Evolutionary conservation across 1,284 basidiomycete genomes (phyloP), one percentile per base, ranked within the genome.

Genomic region (Inonotus obliquus): DNA sequence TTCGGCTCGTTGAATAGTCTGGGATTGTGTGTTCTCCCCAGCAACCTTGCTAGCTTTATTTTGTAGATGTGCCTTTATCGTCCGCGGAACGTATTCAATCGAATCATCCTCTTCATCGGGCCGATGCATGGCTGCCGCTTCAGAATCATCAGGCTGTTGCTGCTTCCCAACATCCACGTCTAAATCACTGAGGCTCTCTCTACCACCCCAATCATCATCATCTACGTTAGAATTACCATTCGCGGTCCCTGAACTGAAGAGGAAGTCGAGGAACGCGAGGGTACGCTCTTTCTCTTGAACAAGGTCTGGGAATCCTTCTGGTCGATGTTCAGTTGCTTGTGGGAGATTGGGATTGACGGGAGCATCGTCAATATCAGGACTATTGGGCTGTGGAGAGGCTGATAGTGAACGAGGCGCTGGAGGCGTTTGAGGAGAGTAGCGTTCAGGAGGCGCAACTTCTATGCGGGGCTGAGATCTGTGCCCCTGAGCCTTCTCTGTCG

Each of bases 151-250:
- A 44, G 41, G 19, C n/a, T 44, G 7, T 44, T 44, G 32, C 32
- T 32, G 32, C 32, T 32, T 4, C 32, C 9, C 10, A 21, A 38
- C 76, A 52, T 82, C 80, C 47, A 82, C 71, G 19, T 85, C 86
- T 32, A 67, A 64, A 49, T 77, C 76, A 9, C 74, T 80, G 4
- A 83, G 70, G 60, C 79, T 82, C 70, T 87, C 84, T 44, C 72
- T 70, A 2, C 79, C 82, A 17, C 76, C 77, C 86, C 85, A 87
- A 3, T 83, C 77, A 27, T 72, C 73, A 25, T 75, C 76, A 19
- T 66, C 63, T 47, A 65, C 65, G n/a, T 55, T 39, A 19, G 19
- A 11, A 19, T 38, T 21, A n/a, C 53, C 53, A 1, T n/a, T 35
- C 21, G 27, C 35, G 4, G 29, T 25, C 32, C 68, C 67, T 45